Conservation (phyloP, 75 land plant species). For the Pseudotsuga menziesii region DNA sequence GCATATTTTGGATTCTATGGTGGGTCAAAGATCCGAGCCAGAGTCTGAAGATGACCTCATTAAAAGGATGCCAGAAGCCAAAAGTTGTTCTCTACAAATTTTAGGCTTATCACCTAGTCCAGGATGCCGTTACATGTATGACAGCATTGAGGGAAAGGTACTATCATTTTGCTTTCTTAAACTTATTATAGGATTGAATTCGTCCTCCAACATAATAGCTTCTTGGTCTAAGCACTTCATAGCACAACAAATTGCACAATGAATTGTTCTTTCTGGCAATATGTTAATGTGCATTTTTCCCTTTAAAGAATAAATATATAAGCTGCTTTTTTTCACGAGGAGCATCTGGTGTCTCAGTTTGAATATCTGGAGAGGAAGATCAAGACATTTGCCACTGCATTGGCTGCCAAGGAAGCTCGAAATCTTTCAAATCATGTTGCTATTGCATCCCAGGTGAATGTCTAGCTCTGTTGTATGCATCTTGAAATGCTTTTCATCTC, state of each 20-base stretch:
- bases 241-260: background rate
- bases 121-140: conserved; percentile 83
- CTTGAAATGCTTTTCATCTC: background rate
- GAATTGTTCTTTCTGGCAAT: background rate
- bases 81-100: conserved; percentile 51
- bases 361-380: conserved; percentile 74
- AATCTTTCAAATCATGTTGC: conserved; percentile 60
- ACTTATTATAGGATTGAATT: background rate
- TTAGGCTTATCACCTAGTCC: conserved; percentile 43
- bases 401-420: conserved; percentile 41
- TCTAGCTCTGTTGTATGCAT: background rate
- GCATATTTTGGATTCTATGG: conserved; percentile 13
- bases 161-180: background rate
- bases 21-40: background rate
- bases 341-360: conserved; percentile 36
- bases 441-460: conserved; percentile 81
- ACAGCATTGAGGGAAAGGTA: conserved; percentile 79
- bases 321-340: background rate
- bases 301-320: background rate
- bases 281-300: background rate
- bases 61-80: conserved; percentile 43
- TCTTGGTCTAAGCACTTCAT: background rate
- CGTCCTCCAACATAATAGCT: background rate
- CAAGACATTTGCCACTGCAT: conserved; percentile 32
- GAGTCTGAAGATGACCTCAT: conserved; percentile 67